Conservation (phyloP, 768 basidiomycete genomes). For the Lepiota brunneoincarnata region DNA sequence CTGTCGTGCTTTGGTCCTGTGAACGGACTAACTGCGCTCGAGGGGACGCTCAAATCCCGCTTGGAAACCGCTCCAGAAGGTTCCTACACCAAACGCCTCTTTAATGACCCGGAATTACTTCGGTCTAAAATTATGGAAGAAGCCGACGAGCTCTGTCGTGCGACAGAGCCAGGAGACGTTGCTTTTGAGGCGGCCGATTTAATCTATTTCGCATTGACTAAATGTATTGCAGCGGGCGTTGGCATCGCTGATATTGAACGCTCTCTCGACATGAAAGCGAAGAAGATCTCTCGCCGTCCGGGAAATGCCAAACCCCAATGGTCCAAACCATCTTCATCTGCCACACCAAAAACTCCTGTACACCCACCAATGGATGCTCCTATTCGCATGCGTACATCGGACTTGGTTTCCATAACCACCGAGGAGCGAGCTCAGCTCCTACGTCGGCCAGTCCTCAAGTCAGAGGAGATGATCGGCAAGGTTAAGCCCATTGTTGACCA, state of each 20-base stretch:
- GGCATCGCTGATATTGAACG: slow-evolving; percentile 78
- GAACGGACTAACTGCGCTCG: slow-evolving; percentile 78
- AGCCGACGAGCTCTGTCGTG: slow-evolving; percentile 92
- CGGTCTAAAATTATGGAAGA: slow-evolving; percentile 97
- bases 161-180: slow-evolving; percentile 73
- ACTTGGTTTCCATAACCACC: slow-evolving; percentile 45
- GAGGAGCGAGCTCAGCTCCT: slow-evolving; percentile 68
- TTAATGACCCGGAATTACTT: slow-evolving; percentile 78
- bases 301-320: slow-evolving; percentile 94
- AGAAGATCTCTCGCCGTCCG: slow-evolving; percentile 79
- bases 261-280: slow-evolving; percentile 82
- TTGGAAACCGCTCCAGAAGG: slow-evolving; percentile 78
- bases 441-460: slow-evolving; percentile 86
- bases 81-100: slow-evolving; percentile 88
- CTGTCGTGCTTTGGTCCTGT: slow-evolving; percentile 87
- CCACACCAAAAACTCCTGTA: slow-evolving; percentile 16
- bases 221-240: slow-evolving; percentile 83
- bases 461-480: slow-evolving; percentile 85
- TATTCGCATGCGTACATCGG: slow-evolving; percentile 78
- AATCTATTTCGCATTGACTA: slow-evolving; percentile 86
- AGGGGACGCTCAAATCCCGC: slow-evolving; percentile 73
- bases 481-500: slow-evolving; percentile 93
- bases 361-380: slow-evolving; percentile 29
- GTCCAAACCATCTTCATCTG: slow-evolving; percentile 24
- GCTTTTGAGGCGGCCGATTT: slow-evolving; percentile 97